These are phyloP conservation scores for Hygrophila difformis DNA, from an alignment of 257 asterid species.

Conservation along the genomic window DNA sequence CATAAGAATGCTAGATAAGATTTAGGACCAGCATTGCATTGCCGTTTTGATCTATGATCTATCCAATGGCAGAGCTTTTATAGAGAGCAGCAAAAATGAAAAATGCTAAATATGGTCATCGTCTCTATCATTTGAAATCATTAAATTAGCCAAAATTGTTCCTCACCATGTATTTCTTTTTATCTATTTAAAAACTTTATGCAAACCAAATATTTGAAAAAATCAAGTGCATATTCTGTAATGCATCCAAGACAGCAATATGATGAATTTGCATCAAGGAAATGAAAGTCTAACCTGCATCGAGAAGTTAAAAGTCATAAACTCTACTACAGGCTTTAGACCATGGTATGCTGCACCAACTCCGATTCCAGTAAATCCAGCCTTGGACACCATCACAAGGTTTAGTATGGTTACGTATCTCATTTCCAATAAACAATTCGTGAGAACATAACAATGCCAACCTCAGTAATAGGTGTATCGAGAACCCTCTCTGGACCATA, in stretches of 20 bases:
- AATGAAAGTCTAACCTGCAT: constrained; percentile 60
- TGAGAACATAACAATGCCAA: constrained; percentile 21
- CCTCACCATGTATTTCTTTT: too few species aligned
- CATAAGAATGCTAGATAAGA: neutral
- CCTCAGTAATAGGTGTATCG: constrained; percentile 98
- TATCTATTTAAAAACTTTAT: too few species aligned
- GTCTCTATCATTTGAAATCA: neutral
- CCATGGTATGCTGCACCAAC: constrained; percentile 98
- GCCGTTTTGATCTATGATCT: too few species aligned
- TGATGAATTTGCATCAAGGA: neutral
- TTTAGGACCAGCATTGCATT: too few species aligned
- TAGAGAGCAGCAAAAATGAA: too few species aligned
- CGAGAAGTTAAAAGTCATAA: constrained; percentile 96
- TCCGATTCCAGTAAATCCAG: constrained; percentile 93
- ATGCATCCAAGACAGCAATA: neutral
- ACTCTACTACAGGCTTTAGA: constrained; percentile 75
- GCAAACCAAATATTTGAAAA: too few species aligned
- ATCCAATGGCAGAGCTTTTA: too few species aligned
- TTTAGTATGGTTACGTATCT: constrained; percentile 10
- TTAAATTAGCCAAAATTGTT: too few species aligned
- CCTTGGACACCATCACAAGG: constrained; percentile 33
- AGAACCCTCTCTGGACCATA: constrained; percentile 88
- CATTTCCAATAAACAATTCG: constrained; percentile 4
- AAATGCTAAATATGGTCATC: neutral
- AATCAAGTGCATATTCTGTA: neutral